A percentile compares a stretch with the other conserved stretches of the same genome.
phyloP scores from a whole-genome alignment of 768 basidiomycete genomes.

The Russula griseocarnosa region DNA sequence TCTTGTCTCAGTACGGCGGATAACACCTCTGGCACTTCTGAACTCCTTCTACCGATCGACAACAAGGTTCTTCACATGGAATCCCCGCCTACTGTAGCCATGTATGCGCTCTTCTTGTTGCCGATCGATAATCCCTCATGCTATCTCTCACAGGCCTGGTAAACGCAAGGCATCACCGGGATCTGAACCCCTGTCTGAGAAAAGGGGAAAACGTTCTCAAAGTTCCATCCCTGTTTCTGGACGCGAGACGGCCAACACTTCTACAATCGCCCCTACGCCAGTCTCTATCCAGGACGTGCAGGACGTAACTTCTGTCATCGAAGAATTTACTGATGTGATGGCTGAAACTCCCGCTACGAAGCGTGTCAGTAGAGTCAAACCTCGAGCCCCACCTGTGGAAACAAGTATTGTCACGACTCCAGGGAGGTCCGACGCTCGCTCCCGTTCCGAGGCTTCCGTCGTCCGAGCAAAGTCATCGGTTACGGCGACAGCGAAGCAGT shows the following conservation, averaged over 20 bases:
- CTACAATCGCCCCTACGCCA: neutral
- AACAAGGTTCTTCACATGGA: neutral
- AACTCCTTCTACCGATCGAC: neutral
- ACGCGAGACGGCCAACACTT: neutral
- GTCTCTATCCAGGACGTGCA: conserved; percentile 7
- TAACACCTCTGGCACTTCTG: neutral
- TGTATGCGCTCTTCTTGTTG: conserved; percentile 8
- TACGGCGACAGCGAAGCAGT: conserved; percentile 5
- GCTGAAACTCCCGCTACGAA: neutral
- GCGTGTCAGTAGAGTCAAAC: neutral
- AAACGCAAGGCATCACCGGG: conserved; percentile 15
- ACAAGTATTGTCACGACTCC: conserved; percentile 21
- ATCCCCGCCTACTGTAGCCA: neutral
- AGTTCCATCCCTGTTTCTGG: neutral
- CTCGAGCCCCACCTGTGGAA: neutral
- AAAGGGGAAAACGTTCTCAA: neutral
- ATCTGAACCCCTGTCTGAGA: conserved; percentile 13
- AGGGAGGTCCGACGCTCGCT: neutral
- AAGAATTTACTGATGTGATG: conserved; percentile 17
- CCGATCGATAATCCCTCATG: neutral
- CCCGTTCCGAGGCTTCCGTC: neutral
- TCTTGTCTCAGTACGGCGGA: neutral
- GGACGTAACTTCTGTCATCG: conserved; percentile 12
- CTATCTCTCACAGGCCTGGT: conserved; percentile 9
- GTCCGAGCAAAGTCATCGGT: neutral